Conservation (phyloP, 2,329 filamentous ascomycete species). For the Cladosporium sp. region DNA sequence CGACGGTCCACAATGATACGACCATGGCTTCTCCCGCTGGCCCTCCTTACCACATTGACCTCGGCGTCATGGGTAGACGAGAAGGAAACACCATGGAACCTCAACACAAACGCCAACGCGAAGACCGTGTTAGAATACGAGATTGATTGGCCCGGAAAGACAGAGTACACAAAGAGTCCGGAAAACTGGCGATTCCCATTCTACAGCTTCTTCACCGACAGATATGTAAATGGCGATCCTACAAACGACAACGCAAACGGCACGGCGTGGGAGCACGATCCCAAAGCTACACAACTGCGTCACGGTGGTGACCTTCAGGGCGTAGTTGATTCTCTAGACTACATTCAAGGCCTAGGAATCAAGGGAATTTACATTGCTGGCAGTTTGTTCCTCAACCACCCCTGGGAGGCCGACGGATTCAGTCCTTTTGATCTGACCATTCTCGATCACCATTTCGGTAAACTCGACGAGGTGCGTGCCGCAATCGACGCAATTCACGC, state of each 20-base stretch:
- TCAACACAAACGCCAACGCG: slow-evolving; percentile 62
- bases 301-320: slow-evolving; percentile 63
- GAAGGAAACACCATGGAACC: slow-evolving; percentile 55
- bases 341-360: slow-evolving; percentile 64
- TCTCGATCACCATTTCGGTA: slow-evolving; percentile 63
- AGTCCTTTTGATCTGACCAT: slow-evolving; percentile 59
- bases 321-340: slow-evolving; percentile 61
- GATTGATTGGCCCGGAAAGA: slow-evolving; percentile 53
- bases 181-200: slow-evolving; percentile 65
- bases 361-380: slow-evolving; percentile 63
- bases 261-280: slow-evolving; percentile 61
- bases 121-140: slow-evolving; percentile 58
- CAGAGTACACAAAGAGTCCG: slow-evolving; percentile 56
- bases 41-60: slow-evolving; percentile 13
- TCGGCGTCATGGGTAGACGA: slow-evolving; percentile 48
- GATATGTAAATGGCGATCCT: slow-evolving; percentile 65
- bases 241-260: slow-evolving; percentile 64
- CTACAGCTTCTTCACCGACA: slow-evolving; percentile 64
- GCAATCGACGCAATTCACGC: slow-evolving; percentile 61
- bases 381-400: slow-evolving; percentile 63
- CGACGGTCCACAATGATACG: slow-evolving; percentile 19
- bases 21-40: slow-evolving; percentile 20
- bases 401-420: slow-evolving; percentile 64
- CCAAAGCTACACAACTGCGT: slow-evolving; percentile 61
- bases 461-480: slow-evolving; percentile 58